phyloP scores from a whole-genome alignment of 495 filamentous ascomycete species.

The Penicillium pancosmium region DNA sequence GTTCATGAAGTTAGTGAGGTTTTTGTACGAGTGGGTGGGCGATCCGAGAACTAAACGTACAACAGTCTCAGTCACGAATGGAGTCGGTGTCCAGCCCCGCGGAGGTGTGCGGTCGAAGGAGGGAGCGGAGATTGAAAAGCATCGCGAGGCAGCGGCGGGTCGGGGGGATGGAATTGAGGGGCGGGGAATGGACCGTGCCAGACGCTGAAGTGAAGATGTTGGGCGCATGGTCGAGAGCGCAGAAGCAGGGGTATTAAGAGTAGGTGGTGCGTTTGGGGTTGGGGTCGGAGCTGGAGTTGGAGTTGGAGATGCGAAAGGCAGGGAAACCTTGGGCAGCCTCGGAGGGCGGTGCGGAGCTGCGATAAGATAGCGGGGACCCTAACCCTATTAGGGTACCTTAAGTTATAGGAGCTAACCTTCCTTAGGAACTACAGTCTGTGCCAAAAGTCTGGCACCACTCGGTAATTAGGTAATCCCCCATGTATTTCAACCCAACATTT shows the following conservation, averaged over 20 bases:
- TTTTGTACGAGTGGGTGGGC: neutral
- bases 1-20: constrained; percentile 5
- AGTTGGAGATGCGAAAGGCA: constrained; percentile 5
- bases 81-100: constrained; percentile 64
- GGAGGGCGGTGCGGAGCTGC: neutral
- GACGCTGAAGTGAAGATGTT: constrained; percentile 28
- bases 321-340: neutral
- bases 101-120: constrained; percentile 46
- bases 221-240: constrained; percentile 23
- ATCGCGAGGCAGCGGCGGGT: constrained; percentile 19
- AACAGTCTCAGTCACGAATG: constrained; percentile 77
- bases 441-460: no score
- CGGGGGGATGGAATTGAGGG: constrained; percentile 9
- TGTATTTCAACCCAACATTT: no score
- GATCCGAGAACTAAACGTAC: constrained; percentile 53
- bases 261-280: neutral
- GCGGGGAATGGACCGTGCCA: constrained; percentile 28
- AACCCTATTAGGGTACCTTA: neutral
- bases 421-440: no score
- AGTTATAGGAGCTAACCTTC: neutral
- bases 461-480: no score
- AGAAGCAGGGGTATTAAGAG: constrained; percentile 8
- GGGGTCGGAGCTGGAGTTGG: constrained; percentile 1
- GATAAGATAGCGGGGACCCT: constrained; percentile 5
- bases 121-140: constrained; percentile 37